Percentiles rank a stretch among this genome's conserved stretches.
These are phyloP conservation scores for Pseudozyma tsukubaensis DNA, from an alignment of 1,284 basidiomycete genomes.

Conservation along the genomic window DNA sequence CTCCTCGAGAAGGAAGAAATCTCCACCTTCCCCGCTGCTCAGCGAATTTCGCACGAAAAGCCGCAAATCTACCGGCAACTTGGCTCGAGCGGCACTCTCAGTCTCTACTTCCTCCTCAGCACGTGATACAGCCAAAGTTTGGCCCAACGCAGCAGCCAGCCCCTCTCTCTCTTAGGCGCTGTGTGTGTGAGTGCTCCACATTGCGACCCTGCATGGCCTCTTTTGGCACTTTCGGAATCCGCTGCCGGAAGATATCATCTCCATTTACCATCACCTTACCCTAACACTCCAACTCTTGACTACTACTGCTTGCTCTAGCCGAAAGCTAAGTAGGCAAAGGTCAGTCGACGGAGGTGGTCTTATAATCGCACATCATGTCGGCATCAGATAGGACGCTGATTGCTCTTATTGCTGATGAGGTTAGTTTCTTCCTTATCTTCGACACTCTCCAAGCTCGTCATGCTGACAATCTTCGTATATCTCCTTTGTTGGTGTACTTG, in stretches of 20 bases:
- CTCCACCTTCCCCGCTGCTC: constrained; percentile 3
- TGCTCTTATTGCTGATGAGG: constrained; percentile 63
- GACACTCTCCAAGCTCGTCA: background rate
- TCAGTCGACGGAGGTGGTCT: background rate
- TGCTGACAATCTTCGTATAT: background rate
- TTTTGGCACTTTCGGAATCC: no score
- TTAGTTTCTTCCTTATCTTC: constrained; percentile 13
- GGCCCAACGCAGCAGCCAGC: constrained; percentile 4
- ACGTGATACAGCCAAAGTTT: constrained; percentile 13
- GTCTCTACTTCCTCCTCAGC: background rate
- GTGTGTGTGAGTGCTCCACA: background rate
- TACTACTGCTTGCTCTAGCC: no score
- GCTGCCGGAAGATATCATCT: background rate
- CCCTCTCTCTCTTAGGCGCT: background rate
- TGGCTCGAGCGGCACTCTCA: constrained; percentile 27
- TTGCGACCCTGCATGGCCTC: background rate
- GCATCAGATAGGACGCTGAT: constrained; percentile 57
- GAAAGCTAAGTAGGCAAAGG: no score
- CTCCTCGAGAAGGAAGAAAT: constrained; percentile 9
- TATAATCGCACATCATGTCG: constrained; percentile 20
- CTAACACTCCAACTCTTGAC: background rate
- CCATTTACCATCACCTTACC: background rate
- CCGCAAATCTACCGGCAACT: background rate
- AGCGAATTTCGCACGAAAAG: constrained; percentile 23
- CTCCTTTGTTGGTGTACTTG: background rate